Percentiles rank a stretch among this genome's conserved stretches.
Evolutionary conservation across 768 basidiomycete genomes (phyloP).

Genomic region (Dictyophora rubrovolvata): DNA sequence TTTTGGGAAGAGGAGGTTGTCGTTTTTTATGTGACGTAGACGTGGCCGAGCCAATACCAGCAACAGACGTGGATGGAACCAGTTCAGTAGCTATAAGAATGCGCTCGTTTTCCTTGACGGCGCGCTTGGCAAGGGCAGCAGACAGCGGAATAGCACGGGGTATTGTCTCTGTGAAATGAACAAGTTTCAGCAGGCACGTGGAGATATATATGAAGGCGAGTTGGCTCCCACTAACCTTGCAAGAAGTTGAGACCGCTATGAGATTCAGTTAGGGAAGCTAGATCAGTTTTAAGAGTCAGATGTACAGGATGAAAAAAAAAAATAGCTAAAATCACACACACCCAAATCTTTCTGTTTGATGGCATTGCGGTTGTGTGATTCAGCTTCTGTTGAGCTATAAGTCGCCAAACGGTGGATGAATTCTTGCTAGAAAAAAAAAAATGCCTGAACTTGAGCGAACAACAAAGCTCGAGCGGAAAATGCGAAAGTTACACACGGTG

Average conservation of each 20-base stretch:
- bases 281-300: not conserved
- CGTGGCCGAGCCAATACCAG: not conserved
- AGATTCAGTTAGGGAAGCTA: not conserved
- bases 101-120: slow-evolving; percentile 36
- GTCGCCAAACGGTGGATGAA: slow-evolving; percentile 69
- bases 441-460: not conserved
- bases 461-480: slow-evolving; percentile 13
- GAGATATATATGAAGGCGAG: not conserved
- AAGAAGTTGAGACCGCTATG: slow-evolving; percentile 21
- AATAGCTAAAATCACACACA: slow-evolving; percentile 35
- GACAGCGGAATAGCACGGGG: slow-evolving; percentile 49
- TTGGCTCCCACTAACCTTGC: slow-evolving; percentile 32
- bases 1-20: slow-evolving; percentile 4
- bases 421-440: slow-evolving; percentile 50
- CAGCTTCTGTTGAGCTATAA: slow-evolving; percentile 59
- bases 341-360: slow-evolving; percentile 71
- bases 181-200: slow-evolving; percentile 3
- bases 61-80: not conserved
- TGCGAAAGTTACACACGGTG: slow-evolving; percentile 37
- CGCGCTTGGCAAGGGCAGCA: slow-evolving; percentile 49
- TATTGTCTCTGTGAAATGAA: slow-evolving; percentile 43
- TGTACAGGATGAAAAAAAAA: not conserved
- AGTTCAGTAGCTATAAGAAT: slow-evolving; percentile 8
- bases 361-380: slow-evolving; percentile 42
- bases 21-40: slow-evolving; percentile 6